Evolutionary conservation across 2,329 filamentous ascomycete genomes (phyloP).

Genomic region (Berkeleyomyces rouxiae): DNA sequence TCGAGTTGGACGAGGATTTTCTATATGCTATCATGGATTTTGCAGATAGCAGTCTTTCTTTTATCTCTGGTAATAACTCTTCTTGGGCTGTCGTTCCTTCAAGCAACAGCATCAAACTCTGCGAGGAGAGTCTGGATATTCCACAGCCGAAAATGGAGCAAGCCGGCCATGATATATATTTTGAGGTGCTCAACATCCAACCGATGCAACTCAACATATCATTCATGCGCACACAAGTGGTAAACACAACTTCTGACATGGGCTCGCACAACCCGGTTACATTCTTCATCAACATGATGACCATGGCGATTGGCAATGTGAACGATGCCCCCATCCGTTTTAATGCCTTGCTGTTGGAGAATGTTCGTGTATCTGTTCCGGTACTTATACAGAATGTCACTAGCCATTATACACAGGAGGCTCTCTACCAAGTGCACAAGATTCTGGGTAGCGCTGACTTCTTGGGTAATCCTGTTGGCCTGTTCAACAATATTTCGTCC

Average conservation of each 20-base stretch:
- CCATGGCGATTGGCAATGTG: slow-evolving; percentile 98
- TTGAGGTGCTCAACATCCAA: slow-evolving; percentile 90
- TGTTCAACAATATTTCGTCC: slow-evolving; percentile 97
- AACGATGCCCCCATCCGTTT: slow-evolving; percentile 92
- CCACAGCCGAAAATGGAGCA: slow-evolving; percentile 79
- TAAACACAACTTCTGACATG: slow-evolving; percentile 91
- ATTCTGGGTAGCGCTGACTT: slow-evolving; percentile 95
- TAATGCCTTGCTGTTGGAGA: slow-evolving; percentile 88
- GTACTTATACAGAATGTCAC: slow-evolving; percentile 74
- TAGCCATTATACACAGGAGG: slow-evolving; percentile 93
- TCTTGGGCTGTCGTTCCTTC: neutral
- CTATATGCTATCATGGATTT: slow-evolving; percentile 94
- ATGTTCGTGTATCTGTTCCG: slow-evolving; percentile 75
- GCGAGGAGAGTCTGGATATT: slow-evolving; percentile 77
- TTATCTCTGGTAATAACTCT: slow-evolving; percentile 18
- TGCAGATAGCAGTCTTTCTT: slow-evolving; percentile 70
- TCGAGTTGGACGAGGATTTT: slow-evolving; percentile 96
- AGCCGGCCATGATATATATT: slow-evolving; percentile 87
- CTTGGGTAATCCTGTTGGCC: slow-evolving; percentile 86
- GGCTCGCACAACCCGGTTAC: slow-evolving; percentile 85
- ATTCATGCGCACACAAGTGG: slow-evolving; percentile 87
- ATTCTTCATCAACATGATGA: slow-evolving; percentile 97
- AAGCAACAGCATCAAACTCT: slow-evolving; percentile 53
- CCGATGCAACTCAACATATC: slow-evolving; percentile 96
- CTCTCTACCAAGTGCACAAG: slow-evolving; percentile 89